These are phyloP conservation scores for Chlamydomonas applanata DNA, from an alignment of 139 green algal species.

Conservation along the genomic window DNA sequence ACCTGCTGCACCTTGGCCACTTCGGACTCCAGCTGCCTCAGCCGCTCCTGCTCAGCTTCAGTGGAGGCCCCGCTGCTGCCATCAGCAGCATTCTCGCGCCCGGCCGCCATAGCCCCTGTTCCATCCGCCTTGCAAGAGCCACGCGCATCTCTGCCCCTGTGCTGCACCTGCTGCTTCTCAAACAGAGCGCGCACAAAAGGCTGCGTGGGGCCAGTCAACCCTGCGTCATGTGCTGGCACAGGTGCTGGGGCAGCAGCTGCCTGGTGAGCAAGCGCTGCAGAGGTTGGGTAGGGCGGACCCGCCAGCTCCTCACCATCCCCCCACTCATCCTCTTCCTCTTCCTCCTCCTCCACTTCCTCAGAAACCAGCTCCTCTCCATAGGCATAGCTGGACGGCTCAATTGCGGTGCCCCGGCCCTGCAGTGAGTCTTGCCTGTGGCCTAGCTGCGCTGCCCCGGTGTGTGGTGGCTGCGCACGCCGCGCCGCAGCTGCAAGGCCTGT, in stretches of 20 bases:
- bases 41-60: constrained; percentile 4
- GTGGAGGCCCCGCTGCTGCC: background rate
- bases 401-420: no score
- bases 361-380: background rate
- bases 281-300: no score
- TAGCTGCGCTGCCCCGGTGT: no score
- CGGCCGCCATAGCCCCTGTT: no score
- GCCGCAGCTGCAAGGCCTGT: no score
- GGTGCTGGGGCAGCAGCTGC: background rate
- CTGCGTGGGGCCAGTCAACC: constrained; percentile 11
- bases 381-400: background rate
- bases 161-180: constrained; percentile 9
- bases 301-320: background rate
- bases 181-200: constrained; percentile 44
- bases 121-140: no score
- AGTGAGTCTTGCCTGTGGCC: no score
- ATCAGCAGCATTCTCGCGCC: background rate
- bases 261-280: no score
- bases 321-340: background rate
- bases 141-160: no score
- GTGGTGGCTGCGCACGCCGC: no score
- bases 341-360: constrained; percentile 10
- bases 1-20: constrained; percentile 1
- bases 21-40: background rate
- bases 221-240: background rate